phyloP scores from a whole-genome alignment of 1,284 basidiomycete genomes.

The Mycosarcoma mackinlayi region DNA sequence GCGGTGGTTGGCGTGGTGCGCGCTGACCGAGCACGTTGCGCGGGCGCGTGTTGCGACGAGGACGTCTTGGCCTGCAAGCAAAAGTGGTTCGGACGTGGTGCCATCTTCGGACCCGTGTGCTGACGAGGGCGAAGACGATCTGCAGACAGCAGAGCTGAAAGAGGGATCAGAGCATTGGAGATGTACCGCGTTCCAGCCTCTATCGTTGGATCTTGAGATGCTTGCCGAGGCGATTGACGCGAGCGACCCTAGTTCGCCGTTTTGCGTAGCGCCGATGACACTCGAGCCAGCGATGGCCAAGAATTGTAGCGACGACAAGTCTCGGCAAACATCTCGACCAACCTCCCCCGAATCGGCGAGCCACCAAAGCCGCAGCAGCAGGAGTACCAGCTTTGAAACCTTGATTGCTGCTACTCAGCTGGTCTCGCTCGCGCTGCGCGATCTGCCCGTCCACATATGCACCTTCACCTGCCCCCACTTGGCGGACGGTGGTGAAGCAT shows the following conservation, averaged over 20 bases:
- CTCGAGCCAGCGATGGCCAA: too few relatives aligned
- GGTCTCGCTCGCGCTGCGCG: conserved; percentile 5
- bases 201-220: conserved; percentile 20
- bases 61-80: background rate
- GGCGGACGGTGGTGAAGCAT: background rate
- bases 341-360: background rate
- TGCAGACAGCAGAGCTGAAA: background rate
- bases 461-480: conserved; percentile 1
- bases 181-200: conserved; percentile 3
- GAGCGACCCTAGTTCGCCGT: conserved; percentile 18
- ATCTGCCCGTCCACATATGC: conserved; percentile 30
- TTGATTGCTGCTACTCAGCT: conserved; percentile 24
- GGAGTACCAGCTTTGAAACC: conserved; percentile 5
- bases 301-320: background rate
- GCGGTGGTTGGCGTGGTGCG: conserved; percentile 30
- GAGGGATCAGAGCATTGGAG: conserved; percentile 7
- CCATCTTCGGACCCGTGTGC: conserved; percentile 12
- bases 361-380: too few relatives aligned
- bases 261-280: conserved; percentile 8
- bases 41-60: background rate
- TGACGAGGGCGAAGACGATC: conserved; percentile 4
- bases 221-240: conserved; percentile 21
- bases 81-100: background rate
- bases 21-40: conserved; percentile 29
- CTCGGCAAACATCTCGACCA: background rate